A percentile compares a stretch with the other conserved stretches of the same genome.
These are phyloP conservation scores for Peronospora farinosa DNA, from an alignment of 352 stramenopile genomes.

Conservation along the genomic window DNA sequence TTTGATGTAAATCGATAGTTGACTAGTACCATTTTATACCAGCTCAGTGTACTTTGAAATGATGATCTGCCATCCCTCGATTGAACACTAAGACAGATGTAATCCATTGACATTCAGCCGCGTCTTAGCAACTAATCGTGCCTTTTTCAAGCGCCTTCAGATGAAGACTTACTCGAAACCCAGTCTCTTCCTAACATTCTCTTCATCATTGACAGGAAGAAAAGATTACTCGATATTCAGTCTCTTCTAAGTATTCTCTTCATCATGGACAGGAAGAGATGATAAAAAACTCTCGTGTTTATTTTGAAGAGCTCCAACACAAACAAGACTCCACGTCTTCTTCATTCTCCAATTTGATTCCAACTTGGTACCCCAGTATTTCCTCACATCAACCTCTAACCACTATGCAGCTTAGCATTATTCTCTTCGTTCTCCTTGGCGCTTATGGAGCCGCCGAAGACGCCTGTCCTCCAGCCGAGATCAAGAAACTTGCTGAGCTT, in stretches of 20 bases:
- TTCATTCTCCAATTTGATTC: slow-evolving; percentile 30
- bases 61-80: too few species aligned
- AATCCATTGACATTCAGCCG: too few species aligned
- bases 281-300: slow-evolving; percentile 1
- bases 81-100: too few species aligned
- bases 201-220: too few species aligned
- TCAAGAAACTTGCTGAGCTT: slow-evolving; percentile 26
- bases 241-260: neutral
- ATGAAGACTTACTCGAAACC: neutral
- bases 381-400: neutral
- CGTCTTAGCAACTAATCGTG: neutral
- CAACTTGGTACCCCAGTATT: slow-evolving; percentile 14
- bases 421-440: slow-evolving; percentile 17
- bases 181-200: slow-evolving; percentile 1
- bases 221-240: too few species aligned
- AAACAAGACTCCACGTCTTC: slow-evolving; percentile 1
- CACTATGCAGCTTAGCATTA: slow-evolving; percentile 16
- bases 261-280: slow-evolving; percentile 5
- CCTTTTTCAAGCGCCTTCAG: slow-evolving; percentile 1
- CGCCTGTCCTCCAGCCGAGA: slow-evolving; percentile 16
- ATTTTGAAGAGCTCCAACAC: slow-evolving; percentile 4
- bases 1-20: too few species aligned
- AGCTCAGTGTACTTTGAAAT: too few species aligned
- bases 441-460: slow-evolving; percentile 18
- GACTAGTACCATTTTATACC: too few species aligned